Conservation (phyloP, 2,329 filamentous ascomycete species). For the Monosporascus cannonballus region DNA sequence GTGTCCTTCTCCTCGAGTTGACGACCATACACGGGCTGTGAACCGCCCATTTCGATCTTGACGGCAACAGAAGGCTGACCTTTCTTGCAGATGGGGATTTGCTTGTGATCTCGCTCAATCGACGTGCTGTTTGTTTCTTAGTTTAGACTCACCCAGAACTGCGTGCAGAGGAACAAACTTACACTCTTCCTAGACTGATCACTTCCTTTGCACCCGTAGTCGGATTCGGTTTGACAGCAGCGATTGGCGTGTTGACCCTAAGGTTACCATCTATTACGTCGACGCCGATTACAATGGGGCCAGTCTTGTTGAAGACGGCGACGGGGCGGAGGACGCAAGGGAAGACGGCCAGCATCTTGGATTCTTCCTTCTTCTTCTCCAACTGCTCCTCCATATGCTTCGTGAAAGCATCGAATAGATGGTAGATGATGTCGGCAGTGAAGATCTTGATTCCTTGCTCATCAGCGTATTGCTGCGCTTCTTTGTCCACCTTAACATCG, state of each 20-base stretch:
- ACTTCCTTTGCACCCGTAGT: conserved; percentile 79
- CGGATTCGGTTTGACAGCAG: conserved; percentile 75
- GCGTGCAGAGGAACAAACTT: conserved; percentile 37
- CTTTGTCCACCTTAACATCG: conserved; percentile 98
- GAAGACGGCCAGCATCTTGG: conserved; percentile 93
- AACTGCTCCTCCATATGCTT: conserved; percentile 84
- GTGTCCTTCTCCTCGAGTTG: conserved; percentile 88
- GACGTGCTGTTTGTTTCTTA: conserved; percentile 58
- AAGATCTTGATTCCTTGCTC: conserved; percentile 97
- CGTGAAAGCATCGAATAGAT: conserved; percentile 94
- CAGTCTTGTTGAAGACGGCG: conserved; percentile 97
- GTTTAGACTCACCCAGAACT: conserved; percentile 4
- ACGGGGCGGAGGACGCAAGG: conserved; percentile 87
- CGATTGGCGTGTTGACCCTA: conserved; percentile 81
- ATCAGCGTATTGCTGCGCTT: conserved; percentile 83
- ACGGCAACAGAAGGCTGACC: conserved; percentile 95
- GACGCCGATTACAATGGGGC: conserved; percentile 89
- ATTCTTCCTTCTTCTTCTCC: conserved; percentile 93
- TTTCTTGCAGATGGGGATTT: conserved; percentile 86
- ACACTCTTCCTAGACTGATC: conserved; percentile 85
- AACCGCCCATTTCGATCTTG: conserved; percentile 90
- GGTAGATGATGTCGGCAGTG: conserved; percentile 98
- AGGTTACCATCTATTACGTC: conserved; percentile 91
- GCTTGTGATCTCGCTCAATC: conserved; percentile 97
- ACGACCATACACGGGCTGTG: conserved; percentile 90